Evolutionary conservation across 305 asterid genomes (phyloP), one percentile per base, ranked within the genome.

Genomic region (Plantago rigida): DNA sequence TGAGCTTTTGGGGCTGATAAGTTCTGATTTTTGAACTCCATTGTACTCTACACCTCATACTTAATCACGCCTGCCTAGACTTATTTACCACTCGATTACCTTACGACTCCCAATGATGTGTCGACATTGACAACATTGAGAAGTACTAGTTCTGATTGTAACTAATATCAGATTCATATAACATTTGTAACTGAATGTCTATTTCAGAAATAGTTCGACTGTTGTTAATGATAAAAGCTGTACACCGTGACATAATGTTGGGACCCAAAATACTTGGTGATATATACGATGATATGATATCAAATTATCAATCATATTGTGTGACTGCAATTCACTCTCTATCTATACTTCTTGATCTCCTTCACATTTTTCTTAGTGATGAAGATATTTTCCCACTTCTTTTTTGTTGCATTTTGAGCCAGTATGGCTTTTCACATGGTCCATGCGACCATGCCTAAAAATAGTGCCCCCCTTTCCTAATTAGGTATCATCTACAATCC

Each of bases 151-250:
- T 31, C 39, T 31, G 39, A 4, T 29, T 51, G 39, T n/a, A 22
- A 51, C 56, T 17, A 24, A 51, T 19, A 15, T 51, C 56, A 51
- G 39, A 51, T 51, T 3, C 15, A 2, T 34, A 26, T 12, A 48
- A 48, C 52, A 9, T 48, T 48, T 24, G 19, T 28, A 60, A 65
- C 71, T 13, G 51, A 49, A 22, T 53, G 9, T 1, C 13, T 28
- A 60, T 60, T 54, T 57, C 22, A 44, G 45, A 56, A 14, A 44
- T 29, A 55, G 3, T 28, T 36, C 56, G 13, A 41, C 62, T 1
- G 31, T 45, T 15, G 48, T 50, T 64, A 61, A 31, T 41, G 69
- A 60, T 50, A 29, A 62, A 58, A 24, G 36, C 42, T 50, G 45
- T 15, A 34, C 17, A 19, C 47, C 47, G 22, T 62, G 54, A 31